Conservation (phyloP, 2,329 filamentous ascomycete species). For the Ceratocystis cubensis region DNA sequence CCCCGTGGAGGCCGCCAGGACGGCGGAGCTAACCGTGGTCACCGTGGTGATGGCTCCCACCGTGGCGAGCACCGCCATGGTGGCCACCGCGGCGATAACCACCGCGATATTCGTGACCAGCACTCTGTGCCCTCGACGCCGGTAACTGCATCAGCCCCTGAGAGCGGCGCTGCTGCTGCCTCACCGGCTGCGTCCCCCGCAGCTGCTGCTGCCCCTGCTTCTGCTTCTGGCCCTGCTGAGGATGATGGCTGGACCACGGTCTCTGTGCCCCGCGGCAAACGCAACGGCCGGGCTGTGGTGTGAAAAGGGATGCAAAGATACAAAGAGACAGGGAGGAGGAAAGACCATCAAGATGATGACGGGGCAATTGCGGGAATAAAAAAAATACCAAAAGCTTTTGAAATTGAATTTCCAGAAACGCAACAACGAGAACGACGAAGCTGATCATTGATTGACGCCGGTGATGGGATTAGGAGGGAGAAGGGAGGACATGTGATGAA, state of each 20-base stretch:
- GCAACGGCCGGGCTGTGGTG: constrained; percentile 11
- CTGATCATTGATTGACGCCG: neutral
- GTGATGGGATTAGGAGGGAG: neutral
- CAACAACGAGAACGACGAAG: constrained; percentile 7
- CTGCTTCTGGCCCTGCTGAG: constrained; percentile 32
- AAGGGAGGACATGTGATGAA: neutral
- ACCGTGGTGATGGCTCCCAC: neutral
- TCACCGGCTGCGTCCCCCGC: constrained; percentile 23
- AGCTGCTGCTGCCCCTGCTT: constrained; percentile 25
- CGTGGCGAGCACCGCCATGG: constrained; percentile 9
- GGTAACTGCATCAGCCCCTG: constrained; percentile 13
- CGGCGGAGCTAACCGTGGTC: constrained; percentile 7
- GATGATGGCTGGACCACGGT: constrained; percentile 57
- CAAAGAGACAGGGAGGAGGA: neutral
- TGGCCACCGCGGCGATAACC: constrained; percentile 11
- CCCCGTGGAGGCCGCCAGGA: constrained; percentile 26
- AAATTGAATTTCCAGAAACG: constrained; percentile 1
- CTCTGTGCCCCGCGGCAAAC: constrained; percentile 24
- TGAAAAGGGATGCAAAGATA: neutral
- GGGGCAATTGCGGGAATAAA: constrained; percentile 3
- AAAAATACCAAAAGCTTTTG: constrained; percentile 7
- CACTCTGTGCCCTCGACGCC: constrained; percentile 23
- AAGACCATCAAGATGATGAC: neutral
- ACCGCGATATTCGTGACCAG: constrained; percentile 27
- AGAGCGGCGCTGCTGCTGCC: constrained; percentile 24